Evolutionary conservation across 306 rosid genomes (phyloP).

Genomic region (Citrullus amarus): DNA sequence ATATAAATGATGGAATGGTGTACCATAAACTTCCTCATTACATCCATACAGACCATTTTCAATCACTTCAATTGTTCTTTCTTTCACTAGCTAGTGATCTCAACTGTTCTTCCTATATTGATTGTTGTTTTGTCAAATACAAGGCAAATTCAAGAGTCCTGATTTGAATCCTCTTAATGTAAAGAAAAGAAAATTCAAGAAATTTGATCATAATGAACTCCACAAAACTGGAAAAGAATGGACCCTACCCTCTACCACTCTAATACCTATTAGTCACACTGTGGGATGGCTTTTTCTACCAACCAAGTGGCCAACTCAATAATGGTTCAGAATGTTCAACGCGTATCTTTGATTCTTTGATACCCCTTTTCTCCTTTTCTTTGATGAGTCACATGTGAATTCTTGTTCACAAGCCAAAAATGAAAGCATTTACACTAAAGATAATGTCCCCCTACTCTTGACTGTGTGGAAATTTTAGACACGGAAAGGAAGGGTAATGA

Average conservation of each 20-base stretch:
- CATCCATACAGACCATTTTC: not conserved
- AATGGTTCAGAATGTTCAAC: constrained; percentile 3
- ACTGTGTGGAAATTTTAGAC: not conserved
- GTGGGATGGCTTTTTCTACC: constrained; percentile 2
- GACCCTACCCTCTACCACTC: not conserved
- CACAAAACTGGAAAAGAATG: constrained; percentile 3
- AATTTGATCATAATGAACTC: not conserved
- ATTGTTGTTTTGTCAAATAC: not conserved
- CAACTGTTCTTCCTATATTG: not conserved
- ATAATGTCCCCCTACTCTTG: not conserved
- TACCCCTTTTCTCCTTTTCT: not conserved
- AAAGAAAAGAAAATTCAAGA: not conserved
- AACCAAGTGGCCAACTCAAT: not conserved
- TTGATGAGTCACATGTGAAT: not conserved
- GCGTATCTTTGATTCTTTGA: constrained; percentile 4
- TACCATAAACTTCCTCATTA: not conserved
- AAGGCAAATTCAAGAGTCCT: not conserved
- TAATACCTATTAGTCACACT: not conserved
- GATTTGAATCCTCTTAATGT: not conserved
- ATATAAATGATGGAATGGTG: not conserved
- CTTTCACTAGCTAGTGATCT: not conserved
- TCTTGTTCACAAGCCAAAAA: not conserved
- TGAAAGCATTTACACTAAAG: not conserved
- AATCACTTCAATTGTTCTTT: not conserved
- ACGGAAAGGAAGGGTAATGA: not conserved